Evolutionary conservation across 257 asterid genomes (phyloP).

Genomic region (Solanum pinnatisectum): DNA sequence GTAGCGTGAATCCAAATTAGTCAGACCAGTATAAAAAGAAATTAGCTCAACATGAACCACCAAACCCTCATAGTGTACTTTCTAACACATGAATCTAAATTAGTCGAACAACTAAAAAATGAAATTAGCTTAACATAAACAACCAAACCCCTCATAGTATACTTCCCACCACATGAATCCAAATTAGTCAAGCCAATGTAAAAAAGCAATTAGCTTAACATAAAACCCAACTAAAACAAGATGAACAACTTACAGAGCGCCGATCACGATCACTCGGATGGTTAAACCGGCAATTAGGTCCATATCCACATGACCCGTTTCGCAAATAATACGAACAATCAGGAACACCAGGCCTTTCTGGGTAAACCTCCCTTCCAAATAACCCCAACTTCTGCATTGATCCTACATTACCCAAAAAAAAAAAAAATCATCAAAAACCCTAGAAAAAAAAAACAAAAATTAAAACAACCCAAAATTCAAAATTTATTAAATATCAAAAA

Average conservation of each 20-base stretch:
- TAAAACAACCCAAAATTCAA: background rate
- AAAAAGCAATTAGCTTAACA: background rate
- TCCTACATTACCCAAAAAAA: constrained; percentile 27
- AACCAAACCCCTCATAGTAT: background rate
- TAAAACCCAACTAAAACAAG: background rate
- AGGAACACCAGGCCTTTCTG: constrained; percentile 64
- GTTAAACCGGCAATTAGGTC: constrained; percentile 72
- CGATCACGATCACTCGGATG: constrained; percentile 61
- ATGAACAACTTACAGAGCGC: constrained; percentile 34
- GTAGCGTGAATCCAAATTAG: background rate
- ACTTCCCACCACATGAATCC: background rate
- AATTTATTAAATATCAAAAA: background rate
- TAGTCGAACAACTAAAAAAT: background rate
- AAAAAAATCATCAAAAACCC: background rate
- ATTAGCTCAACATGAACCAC: background rate
- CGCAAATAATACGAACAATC: constrained; percentile 70
- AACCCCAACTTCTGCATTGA: constrained; percentile 45
- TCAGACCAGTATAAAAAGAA: background rate
- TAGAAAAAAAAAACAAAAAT: background rate
- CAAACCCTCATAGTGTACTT: background rate
- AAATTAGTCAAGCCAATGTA: background rate
- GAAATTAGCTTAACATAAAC: background rate
- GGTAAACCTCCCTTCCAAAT: constrained; percentile 53
- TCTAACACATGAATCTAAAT: background rate
- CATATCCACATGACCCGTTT: constrained; percentile 80